A percentile compares a stretch with the other conserved stretches of the same genome.
phyloP scores from a whole-genome alignment of 345 rosid species.

The Atalantia buxifolia region DNA sequence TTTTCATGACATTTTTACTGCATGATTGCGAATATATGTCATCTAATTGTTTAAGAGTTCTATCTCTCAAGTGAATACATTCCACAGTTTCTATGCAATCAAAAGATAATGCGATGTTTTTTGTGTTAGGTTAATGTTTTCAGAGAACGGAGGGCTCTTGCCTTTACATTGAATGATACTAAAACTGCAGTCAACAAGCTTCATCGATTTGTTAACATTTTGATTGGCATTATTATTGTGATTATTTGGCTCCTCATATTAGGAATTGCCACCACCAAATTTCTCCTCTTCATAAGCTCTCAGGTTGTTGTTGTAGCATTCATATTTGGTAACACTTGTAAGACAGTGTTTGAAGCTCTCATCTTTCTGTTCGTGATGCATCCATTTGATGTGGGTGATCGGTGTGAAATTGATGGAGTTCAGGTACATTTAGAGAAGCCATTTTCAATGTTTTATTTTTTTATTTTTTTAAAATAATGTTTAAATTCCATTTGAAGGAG shows the following conservation, averaged over 20 bases:
- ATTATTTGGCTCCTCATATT: slow-evolving; percentile 78
- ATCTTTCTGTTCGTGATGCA: slow-evolving; percentile 83
- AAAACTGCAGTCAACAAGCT: slow-evolving; percentile 93
- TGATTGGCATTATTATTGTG: slow-evolving; percentile 51
- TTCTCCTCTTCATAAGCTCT: slow-evolving; percentile 76
- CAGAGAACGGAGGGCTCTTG: slow-evolving; percentile 85
- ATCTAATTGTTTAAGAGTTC: background rate
- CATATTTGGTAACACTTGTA: slow-evolving; percentile 82
- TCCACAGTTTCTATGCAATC: background rate
- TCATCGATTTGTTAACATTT: slow-evolving; percentile 51
- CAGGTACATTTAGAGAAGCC: slow-evolving; percentile 41
- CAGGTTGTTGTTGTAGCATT: slow-evolving; percentile 74
- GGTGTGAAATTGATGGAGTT: slow-evolving; percentile 78
- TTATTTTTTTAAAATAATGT: too few species aligned
- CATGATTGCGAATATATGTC: background rate
- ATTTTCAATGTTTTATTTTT: background rate
- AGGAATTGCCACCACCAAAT: slow-evolving; percentile 73
- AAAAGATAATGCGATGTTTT: background rate
- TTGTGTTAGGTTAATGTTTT: slow-evolving; percentile 70
- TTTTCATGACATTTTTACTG: background rate
- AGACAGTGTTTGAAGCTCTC: slow-evolving; percentile 75
- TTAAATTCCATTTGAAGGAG: background rate
- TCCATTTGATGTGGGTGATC: slow-evolving; percentile 91
- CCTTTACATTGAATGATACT: slow-evolving; percentile 82
- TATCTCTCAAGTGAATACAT: background rate